phyloP scores from a whole-genome alignment of 805 yeast genomes.

The Yarrowia divulgata region DNA sequence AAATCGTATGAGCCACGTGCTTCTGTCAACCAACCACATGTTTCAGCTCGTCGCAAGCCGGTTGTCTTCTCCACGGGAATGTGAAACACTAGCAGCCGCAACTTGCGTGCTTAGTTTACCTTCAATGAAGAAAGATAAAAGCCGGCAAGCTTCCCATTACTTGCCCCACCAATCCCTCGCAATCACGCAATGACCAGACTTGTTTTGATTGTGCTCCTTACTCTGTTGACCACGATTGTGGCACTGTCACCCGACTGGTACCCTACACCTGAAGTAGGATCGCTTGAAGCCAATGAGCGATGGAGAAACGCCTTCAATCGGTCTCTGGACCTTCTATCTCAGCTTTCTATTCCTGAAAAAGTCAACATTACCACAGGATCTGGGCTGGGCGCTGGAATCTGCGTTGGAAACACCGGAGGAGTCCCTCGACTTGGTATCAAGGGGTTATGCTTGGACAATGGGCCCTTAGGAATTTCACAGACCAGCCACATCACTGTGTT shows the following conservation, averaged over 20 bases:
- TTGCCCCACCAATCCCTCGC: no score
- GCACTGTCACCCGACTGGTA: conserved; percentile 21
- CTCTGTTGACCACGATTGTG: neutral
- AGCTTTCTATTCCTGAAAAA: conserved; percentile 64
- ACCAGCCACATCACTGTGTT: conserved; percentile 64
- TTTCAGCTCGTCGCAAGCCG: no score
- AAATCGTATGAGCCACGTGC: no score
- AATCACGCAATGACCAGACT: no score
- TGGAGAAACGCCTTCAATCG: conserved; percentile 66
- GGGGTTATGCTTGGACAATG: conserved; percentile 65
- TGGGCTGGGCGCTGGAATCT: conserved; percentile 65
- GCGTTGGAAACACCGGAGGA: conserved; percentile 64
- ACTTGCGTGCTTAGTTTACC: no score
- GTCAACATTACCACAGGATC: conserved; percentile 69
- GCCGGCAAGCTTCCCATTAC: no score
- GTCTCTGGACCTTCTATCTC: conserved; percentile 62
- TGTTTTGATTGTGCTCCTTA: neutral
- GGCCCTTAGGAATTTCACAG: conserved; percentile 63
- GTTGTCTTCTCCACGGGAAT: no score
- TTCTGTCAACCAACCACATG: no score
- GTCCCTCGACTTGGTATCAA: conserved; percentile 63
- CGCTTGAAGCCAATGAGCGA: conserved; percentile 48
- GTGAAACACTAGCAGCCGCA: no score
- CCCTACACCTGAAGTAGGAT: conserved; percentile 43
- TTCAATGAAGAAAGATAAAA: no score